Evolutionary conservation across 106 monocot genomes (phyloP).

Genomic region (Acorus gramineus): DNA sequence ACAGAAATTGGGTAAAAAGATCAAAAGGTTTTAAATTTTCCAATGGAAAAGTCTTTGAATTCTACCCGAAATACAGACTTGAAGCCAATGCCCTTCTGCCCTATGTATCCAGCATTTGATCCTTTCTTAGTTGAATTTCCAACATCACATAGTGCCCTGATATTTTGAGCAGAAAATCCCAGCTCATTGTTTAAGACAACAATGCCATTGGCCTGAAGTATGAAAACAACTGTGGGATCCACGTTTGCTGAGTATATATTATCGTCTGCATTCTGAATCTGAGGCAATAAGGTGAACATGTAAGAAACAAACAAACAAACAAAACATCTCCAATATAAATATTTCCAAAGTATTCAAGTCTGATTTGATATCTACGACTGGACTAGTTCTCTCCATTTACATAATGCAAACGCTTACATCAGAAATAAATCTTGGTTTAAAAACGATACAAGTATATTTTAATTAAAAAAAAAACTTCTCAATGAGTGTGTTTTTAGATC

Average conservation of each 20-base stretch:
- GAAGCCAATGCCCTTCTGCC: slow-evolving; percentile 96
- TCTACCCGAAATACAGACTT: slow-evolving; percentile 98
- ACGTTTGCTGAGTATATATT: slow-evolving; percentile 59
- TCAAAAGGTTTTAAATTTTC: no score
- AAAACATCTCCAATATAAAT: no score
- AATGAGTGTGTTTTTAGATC: no score
- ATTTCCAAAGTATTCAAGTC: no score
- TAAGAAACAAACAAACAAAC: no score
- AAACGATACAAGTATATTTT: no score
- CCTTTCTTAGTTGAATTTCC: slow-evolving; percentile 95
- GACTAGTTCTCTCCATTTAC: no score
- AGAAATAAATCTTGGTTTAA: no score
- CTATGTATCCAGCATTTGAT: slow-evolving; percentile 81
- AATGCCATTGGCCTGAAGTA: slow-evolving; percentile 72
- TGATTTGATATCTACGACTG: no score
- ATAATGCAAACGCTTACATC: no score
- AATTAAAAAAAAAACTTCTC: no score
- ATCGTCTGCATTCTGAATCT: slow-evolving; percentile 99
- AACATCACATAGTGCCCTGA: slow-evolving; percentile 97
- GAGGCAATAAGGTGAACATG: background rate
- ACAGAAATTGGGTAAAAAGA: background rate
- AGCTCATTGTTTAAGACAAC: slow-evolving; percentile 82
- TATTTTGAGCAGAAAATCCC: slow-evolving; percentile 84
- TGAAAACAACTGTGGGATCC: slow-evolving; percentile 78
- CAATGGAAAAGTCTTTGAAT: background rate